These are phyloP conservation scores for Insectozyma bohioensis DNA, from an alignment of 1,139 yeast species.

Conservation along the genomic window DNA sequence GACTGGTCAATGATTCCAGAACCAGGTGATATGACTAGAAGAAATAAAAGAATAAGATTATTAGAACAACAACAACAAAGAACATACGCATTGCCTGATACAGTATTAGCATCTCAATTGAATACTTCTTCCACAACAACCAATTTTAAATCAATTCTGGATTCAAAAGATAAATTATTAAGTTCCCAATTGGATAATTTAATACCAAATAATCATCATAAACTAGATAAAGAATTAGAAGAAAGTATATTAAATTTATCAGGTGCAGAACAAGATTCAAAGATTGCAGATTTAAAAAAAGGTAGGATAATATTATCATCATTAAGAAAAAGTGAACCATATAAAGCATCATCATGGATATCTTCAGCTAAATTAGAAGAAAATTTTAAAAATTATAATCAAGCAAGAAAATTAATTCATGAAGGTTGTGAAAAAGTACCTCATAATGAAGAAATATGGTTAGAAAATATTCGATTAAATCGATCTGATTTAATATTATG, in stretches of 20 bases:
- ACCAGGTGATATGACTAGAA: constrained; percentile 81
- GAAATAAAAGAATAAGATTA: constrained; percentile 70
- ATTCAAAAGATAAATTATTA: constrained; percentile 53
- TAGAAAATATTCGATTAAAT: constrained; percentile 74
- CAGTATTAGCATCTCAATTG: constrained; percentile 39
- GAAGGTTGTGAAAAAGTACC: constrained; percentile 78
- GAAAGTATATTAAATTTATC: constrained; percentile 12
- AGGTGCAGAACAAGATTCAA: constrained; percentile 13
- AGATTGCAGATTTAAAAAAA: constrained; percentile 27
- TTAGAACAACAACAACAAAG: constrained; percentile 65
- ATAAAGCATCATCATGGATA: constrained; percentile 80
- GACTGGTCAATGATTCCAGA: constrained; percentile 88
- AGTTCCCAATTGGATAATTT: constrained; percentile 45
- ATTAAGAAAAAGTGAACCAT: constrained; percentile 70
- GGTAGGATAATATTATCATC: constrained; percentile 65
- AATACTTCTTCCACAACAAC: constrained; percentile 10
- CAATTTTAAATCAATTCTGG: constrained; percentile 42
- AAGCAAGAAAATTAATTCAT: constrained; percentile 61
- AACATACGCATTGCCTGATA: constrained; percentile 82
- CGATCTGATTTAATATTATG: constrained; percentile 42
- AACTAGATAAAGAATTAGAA: constrained; percentile 42
- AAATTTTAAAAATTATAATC: constrained; percentile 51
- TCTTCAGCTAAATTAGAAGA: constrained; percentile 83
- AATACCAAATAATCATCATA: constrained; percentile 18
- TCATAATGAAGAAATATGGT: constrained; percentile 72